These are phyloP conservation scores for Russula sp. DNA, from an alignment of 768 basidiomycete genomes.

Conservation along the genomic window DNA sequence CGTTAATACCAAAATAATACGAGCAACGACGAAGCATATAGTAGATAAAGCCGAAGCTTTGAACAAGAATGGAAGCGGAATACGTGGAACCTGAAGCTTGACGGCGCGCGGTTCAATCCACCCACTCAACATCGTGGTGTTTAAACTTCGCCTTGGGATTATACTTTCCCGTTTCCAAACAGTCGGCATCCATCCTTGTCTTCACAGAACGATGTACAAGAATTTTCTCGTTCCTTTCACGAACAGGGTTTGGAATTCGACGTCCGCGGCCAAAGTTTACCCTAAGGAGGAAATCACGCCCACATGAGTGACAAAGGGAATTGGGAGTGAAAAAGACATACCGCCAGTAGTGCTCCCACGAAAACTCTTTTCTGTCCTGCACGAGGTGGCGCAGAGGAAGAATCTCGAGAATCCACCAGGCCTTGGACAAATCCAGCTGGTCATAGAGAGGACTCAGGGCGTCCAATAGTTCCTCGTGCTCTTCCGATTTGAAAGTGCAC, in stretches of 20 bases:
- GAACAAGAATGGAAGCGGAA: not conserved
- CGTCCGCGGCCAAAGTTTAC: constrained; percentile 9
- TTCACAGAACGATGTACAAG: constrained; percentile 13
- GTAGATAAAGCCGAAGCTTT: not conserved
- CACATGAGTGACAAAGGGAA: not conserved
- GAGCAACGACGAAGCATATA: no score
- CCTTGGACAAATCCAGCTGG: constrained; percentile 45
- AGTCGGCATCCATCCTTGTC: constrained; percentile 21
- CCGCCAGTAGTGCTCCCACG: constrained; percentile 1
- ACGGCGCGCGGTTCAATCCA: constrained; percentile 27
- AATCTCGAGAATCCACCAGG: constrained; percentile 69
- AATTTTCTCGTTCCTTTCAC: constrained; percentile 7
- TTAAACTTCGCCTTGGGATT: constrained; percentile 35
- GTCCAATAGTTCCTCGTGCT: constrained; percentile 62
- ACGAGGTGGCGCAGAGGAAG: constrained; percentile 32
- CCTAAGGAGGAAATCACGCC: not conserved
- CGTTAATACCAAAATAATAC: no score
- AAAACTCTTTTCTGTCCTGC: not conserved
- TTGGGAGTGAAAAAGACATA: not conserved
- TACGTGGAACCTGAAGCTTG: no score
- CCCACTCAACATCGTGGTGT: constrained; percentile 28
- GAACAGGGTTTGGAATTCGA: constrained; percentile 2
- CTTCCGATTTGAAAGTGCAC: constrained; percentile 43
- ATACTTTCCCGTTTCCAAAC: constrained; percentile 35
- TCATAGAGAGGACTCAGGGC: constrained; percentile 53